A percentile compares a stretch with the other conserved stretches of the same genome.
phyloP scores from a whole-genome alignment of 345 rosid species.

The Raphanus sativus region DNA sequence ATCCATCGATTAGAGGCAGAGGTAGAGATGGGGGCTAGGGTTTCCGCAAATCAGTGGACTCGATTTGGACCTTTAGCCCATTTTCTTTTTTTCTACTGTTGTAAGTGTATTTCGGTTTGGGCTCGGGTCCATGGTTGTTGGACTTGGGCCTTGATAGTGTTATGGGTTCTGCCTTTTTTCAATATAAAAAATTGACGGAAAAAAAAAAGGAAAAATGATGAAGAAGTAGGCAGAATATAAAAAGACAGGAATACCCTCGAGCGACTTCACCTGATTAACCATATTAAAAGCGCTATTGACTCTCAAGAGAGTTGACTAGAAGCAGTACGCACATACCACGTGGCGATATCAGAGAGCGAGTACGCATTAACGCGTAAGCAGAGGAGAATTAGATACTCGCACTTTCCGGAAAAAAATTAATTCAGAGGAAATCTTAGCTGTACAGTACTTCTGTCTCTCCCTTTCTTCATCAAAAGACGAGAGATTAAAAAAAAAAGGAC shows the following conservation, averaged over 20 bases:
- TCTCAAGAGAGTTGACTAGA: neutral
- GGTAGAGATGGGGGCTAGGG: too few relatives aligned
- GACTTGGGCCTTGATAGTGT: too few relatives aligned
- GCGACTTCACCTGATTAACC: neutral
- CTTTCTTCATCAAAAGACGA: neutral
- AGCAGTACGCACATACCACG: neutral
- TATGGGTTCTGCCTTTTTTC: too few relatives aligned
- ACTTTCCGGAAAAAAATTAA: slow-evolving; percentile 1
- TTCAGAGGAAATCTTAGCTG: slow-evolving; percentile 32
- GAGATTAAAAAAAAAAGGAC: neutral
- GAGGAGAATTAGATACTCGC: slow-evolving; percentile 34
- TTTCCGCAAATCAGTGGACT: too few relatives aligned
- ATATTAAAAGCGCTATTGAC: neutral
- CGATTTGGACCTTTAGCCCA: too few relatives aligned
- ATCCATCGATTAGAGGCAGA: too few relatives aligned
- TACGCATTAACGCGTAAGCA: slow-evolving; percentile 5
- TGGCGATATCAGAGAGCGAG: slow-evolving; percentile 32
- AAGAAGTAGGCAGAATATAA: neutral
- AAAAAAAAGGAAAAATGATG: slow-evolving; percentile 13
- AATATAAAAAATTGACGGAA: too few relatives aligned
- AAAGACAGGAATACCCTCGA: neutral
- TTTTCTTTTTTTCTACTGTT: too few relatives aligned
- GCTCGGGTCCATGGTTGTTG: too few relatives aligned
- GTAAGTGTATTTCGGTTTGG: too few relatives aligned
- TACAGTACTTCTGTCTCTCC: slow-evolving; percentile 6